Conservation (phyloP, 345 rosid species). For the Eucalyptus regnans region DNA sequence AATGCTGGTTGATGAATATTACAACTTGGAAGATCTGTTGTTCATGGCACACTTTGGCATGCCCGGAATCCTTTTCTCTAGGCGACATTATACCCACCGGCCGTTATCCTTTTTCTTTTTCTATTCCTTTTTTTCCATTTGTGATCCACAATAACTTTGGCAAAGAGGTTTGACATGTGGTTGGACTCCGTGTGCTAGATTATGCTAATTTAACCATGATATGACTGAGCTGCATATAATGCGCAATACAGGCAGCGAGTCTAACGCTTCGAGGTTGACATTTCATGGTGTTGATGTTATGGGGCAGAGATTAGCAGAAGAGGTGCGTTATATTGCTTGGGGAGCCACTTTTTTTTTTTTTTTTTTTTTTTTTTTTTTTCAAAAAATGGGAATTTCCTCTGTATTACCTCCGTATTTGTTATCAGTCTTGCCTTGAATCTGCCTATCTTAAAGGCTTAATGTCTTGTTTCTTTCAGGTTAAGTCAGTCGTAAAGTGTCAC, state of each 20-base stretch:
- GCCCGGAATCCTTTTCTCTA: not conserved
- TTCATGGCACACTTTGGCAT: not conserved
- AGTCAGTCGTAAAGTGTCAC: conserved; percentile 36
- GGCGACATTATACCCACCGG: not conserved
- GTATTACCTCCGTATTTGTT: not conserved
- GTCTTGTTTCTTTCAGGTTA: conserved; percentile 43
- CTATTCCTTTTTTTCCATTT: not conserved
- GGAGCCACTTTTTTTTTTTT: not conserved
- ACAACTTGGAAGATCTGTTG: not conserved
- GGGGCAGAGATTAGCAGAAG: conserved; percentile 85
- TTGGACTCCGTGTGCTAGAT: not conserved
- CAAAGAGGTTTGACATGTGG: not conserved
- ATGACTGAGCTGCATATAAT: not conserved
- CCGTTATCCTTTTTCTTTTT: not conserved
- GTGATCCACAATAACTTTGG: not conserved
- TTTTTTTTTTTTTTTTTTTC: too few species aligned
- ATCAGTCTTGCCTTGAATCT: not conserved
- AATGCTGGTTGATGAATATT: not conserved
- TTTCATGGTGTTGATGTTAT: conserved; percentile 84
- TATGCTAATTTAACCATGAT: not conserved
- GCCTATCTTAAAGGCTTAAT: not conserved
- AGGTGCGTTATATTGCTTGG: conserved; percentile 27
- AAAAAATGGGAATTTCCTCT: not conserved
- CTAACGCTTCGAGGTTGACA: conserved; percentile 44
- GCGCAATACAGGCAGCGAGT: conserved; percentile 55